Evolutionary conservation across 805 yeast genomes (phyloP), one percentile per base, ranked within the genome.

Genomic region (Ogataea siamensis): DNA sequence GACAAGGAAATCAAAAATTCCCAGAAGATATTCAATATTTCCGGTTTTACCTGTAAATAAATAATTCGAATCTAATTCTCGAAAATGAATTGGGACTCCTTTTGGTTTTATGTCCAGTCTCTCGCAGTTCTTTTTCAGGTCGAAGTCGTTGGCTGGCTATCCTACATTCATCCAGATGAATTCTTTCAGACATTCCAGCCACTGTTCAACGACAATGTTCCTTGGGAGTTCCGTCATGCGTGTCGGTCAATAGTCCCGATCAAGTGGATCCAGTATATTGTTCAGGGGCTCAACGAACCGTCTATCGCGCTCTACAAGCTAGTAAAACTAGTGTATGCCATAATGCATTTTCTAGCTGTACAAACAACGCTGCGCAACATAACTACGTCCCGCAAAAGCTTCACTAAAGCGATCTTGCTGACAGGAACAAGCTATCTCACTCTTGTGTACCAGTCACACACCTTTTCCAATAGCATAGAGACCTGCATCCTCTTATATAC

Each of bases 91-190:
- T 22, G 25, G 25, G 25, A 22, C 12, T 11, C 25, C 10, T n/a
- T 9, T 7, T 22, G 25, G 25, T 7, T 5, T n/a, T 22, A 5
- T 5, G 10, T 22, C 4, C 25, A 22, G 12, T 11, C n/a, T 22
- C 25, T 22, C n/a, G 4, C 13, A 11, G 10, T 22, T 5, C 5
- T 27, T 27, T 9, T 27, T 9, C 29, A 14, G 7, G 13, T 28
- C 3, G 11, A 17, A 22, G 14, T 10, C 11, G 31, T 28, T 17
- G 5, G 12, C 13, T 28, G 83, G 39, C 72, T 83, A 20, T 86
- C 96, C 0, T 93, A 94, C 56, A 80, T 93, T 32, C 99, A 94
- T 50, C 99, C 99, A 0, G 99, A 93, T 67, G 99, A 93, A 64
- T 96, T 89, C 58, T 86, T 87, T 58, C 99, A 94, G 58, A 76